Evolutionary conservation across 257 asterid species (phyloP).

Genomic region (Cynanchum wilfordii): DNA sequence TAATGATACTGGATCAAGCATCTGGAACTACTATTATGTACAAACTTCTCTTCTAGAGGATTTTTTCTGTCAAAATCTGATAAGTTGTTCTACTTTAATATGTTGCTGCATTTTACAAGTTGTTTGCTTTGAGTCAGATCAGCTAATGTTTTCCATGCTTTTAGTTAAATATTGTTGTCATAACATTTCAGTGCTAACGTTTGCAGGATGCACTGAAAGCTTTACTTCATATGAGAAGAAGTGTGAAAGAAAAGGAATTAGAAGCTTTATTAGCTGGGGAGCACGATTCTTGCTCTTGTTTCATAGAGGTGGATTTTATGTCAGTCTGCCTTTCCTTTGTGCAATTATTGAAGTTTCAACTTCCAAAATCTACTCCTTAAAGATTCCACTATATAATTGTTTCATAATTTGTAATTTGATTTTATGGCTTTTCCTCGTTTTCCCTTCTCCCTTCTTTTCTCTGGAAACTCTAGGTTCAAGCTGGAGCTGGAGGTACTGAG

Average conservation of each 20-base stretch:
- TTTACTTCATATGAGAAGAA: conserved; percentile 55
- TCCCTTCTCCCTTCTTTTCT: not conserved
- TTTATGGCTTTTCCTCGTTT: not conserved
- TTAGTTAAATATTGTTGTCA: not conserved
- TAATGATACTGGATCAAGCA: not conserved
- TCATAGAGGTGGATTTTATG: conserved; percentile 60
- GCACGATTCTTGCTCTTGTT: conserved; percentile 85
- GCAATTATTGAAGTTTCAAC: not conserved
- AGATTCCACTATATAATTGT: not conserved
- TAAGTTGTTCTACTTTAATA: not conserved
- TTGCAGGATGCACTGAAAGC: conserved; percentile 75
- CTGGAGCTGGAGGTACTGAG: conserved; percentile 99
- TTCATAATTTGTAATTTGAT: not conserved
- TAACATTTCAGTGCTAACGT: not conserved
- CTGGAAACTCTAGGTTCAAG: conserved; percentile 60
- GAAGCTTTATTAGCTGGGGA: conserved; percentile 87
- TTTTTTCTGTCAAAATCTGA: not conserved
- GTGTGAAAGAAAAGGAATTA: conserved; percentile 75
- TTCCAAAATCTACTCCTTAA: not conserved
- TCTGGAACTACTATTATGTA: not conserved
- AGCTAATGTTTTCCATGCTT: not conserved
- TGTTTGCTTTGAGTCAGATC: not conserved
- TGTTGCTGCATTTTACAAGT: not conserved
- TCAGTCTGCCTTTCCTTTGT: not conserved
- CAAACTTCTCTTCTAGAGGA: not conserved